Evolutionary conservation across 257 asterid genomes (phyloP).

Genomic region (Solanum neorickii): DNA sequence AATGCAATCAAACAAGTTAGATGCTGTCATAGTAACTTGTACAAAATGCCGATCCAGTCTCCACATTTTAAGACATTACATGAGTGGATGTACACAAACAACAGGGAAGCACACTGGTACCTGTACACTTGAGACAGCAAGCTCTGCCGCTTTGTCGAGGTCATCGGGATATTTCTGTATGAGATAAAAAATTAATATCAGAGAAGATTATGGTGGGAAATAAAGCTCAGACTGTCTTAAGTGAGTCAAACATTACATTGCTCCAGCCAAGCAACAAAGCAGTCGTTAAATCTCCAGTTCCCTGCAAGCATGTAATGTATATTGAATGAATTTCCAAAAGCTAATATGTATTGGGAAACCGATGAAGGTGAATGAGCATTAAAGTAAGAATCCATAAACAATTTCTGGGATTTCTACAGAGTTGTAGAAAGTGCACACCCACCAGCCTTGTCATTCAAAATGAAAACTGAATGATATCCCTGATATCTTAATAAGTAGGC

Average conservation of each 20-base stretch:
- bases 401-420: not conserved
- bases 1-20: not conserved
- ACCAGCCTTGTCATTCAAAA: not conserved
- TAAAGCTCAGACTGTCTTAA: conserved; percentile 1
- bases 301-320: conserved; percentile 44
- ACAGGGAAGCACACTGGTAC: conserved; percentile 15
- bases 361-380: not conserved
- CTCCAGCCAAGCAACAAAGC: conserved; percentile 97
- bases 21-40: not conserved
- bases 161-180: conserved; percentile 79
- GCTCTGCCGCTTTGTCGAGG: conserved; percentile 87
- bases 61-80: not conserved
- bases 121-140: conserved; percentile 97
- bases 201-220: not conserved
- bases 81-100: not conserved
- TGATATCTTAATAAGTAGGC: not conserved
- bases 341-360: not conserved
- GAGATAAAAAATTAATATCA: conserved; percentile 6
- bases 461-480: not conserved
- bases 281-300: conserved; percentile 90
- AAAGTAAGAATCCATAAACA: not conserved
- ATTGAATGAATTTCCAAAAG: not conserved
- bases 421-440: not conserved
- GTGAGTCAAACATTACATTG: conserved; percentile 47
- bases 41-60: not conserved